Conservation (phyloP, 2,329 filamentous ascomycete species). For the Grosmannia clavigera region DNA sequence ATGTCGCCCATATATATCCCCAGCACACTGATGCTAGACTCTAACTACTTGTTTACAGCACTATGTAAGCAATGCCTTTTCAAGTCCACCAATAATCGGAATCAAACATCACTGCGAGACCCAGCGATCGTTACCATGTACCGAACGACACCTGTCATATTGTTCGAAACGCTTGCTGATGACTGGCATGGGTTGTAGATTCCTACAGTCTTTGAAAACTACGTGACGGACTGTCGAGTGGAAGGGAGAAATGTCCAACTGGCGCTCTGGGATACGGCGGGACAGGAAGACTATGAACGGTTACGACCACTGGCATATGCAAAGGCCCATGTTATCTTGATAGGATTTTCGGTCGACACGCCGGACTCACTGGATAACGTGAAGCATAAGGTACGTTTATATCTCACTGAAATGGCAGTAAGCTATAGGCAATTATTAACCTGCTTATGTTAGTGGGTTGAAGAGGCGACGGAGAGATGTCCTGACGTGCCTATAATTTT, state of each 20-base stretch:
- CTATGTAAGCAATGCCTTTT: slow-evolving; percentile 35
- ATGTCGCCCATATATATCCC: slow-evolving; percentile 27
- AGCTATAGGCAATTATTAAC: background rate
- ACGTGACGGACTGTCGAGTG: slow-evolving; percentile 95
- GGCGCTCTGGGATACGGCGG: slow-evolving; percentile 98
- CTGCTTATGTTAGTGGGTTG: slow-evolving; percentile 58
- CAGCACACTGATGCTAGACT: background rate
- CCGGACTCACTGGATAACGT: slow-evolving; percentile 97
- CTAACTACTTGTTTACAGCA: slow-evolving; percentile 28
- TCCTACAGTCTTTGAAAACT: slow-evolving; percentile 98
- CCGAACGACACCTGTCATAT: background rate
- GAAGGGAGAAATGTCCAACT: slow-evolving; percentile 98
- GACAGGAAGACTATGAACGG: slow-evolving; percentile 96
- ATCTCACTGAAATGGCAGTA: background rate
- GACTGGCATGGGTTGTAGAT: slow-evolving; percentile 40
- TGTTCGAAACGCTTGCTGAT: background rate
- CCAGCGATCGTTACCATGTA: background rate
- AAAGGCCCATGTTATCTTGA: slow-evolving; percentile 93
- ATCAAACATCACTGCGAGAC: background rate
- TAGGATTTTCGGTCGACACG: slow-evolving; percentile 90
- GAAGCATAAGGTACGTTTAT: slow-evolving; percentile 71
- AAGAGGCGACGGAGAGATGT: slow-evolving; percentile 88
- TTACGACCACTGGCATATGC: slow-evolving; percentile 89
- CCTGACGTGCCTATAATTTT: slow-evolving; percentile 89
- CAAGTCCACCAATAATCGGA: background rate